Evolutionary conservation across 2,329 filamentous ascomycete genomes (phyloP), one percentile per base, ranked within the genome.

Genomic region (Pseudovirgaria hyperparasitica): DNA sequence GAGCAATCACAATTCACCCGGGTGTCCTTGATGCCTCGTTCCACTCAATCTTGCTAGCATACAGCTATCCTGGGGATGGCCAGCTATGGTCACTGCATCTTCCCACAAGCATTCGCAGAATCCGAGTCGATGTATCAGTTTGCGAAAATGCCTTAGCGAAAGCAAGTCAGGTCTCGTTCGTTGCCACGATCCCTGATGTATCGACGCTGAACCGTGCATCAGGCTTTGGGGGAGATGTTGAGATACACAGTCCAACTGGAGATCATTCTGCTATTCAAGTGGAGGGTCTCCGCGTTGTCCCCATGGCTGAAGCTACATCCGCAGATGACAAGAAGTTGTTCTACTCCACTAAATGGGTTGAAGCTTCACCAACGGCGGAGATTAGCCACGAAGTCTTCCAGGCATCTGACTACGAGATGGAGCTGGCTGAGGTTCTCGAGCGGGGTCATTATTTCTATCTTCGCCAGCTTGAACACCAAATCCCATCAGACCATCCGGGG

Each of bases 1-100:
- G 16, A 15, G 16, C 25, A n/a, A 60, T 44, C 62, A 19, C 39
- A 3, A 24, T 50, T 6, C 47, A 55, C 27, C 52, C 52, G 2
- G 40, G 35, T 1, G 22, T 33, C 9, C 31, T 54, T 2, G 52
- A 56, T 23, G 40, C 36, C 10, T 43, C 44, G 1, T 35, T 56
- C 9, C 52, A 56, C 25, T 34, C 41, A 1, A 32, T 45, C 11
- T 23, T 52, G 12, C 35, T 42, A 3, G 51, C 53, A 2, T 37
- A 38, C 23, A 37, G 35, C 12, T 44, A 40, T 15, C 52, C 52
- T 2, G 32, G 34, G 6, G 48, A 53, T 33, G 42, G 36, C 8
- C 26, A 38, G 12, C 26, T 52, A 19, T 34, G 44, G 25, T 19
- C 38, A 14, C 24, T 43, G n/a, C 37, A 43, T n/a, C 25, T 51